Evolutionary conservation across 2,329 filamentous ascomycete species (phyloP).

Genomic region (Diaporthe citri): DNA sequence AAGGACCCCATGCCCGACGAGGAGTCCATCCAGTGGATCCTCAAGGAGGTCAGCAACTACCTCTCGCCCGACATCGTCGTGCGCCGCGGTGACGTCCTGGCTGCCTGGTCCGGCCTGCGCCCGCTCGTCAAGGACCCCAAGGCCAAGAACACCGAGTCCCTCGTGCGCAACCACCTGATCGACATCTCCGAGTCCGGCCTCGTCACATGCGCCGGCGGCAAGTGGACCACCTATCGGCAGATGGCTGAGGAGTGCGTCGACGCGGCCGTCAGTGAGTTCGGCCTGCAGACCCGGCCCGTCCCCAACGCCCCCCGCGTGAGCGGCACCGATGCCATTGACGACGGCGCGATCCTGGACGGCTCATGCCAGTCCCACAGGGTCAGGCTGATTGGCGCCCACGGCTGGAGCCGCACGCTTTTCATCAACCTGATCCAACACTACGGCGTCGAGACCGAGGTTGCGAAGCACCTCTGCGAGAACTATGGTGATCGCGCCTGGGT

Average conservation of each 20-base stretch:
- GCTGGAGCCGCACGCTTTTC: constrained; percentile 89
- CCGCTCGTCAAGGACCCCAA: constrained; percentile 85
- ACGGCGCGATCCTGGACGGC: constrained; percentile 78
- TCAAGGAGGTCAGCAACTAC: constrained; percentile 82
- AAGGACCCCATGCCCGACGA: constrained; percentile 79
- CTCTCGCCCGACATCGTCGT: constrained; percentile 82
- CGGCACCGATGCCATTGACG: constrained; percentile 76
- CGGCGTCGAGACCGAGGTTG: constrained; percentile 91
- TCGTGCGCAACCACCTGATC: constrained; percentile 85
- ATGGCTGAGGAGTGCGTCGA: constrained; percentile 91
- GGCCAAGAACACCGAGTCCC: constrained; percentile 84
- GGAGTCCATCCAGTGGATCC: constrained; percentile 85
- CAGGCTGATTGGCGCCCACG: constrained; percentile 81
- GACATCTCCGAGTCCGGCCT: constrained; percentile 81
- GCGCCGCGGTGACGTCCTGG: constrained; percentile 79
- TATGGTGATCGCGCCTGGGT: constrained; percentile 96
- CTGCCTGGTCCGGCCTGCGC: constrained; percentile 84
- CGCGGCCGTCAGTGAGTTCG: constrained; percentile 77
- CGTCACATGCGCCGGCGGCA: constrained; percentile 84
- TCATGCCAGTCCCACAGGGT: constrained; percentile 81
- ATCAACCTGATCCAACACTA: constrained; percentile 96
- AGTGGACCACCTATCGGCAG: constrained; percentile 91
- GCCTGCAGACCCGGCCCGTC: constrained; percentile 66
- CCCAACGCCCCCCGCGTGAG: constrained; percentile 72
- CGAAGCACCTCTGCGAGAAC: constrained; percentile 86